Evolutionary conservation across 1,139 yeast species (phyloP).

Genomic region (Blastobotrys buckinghamii): DNA sequence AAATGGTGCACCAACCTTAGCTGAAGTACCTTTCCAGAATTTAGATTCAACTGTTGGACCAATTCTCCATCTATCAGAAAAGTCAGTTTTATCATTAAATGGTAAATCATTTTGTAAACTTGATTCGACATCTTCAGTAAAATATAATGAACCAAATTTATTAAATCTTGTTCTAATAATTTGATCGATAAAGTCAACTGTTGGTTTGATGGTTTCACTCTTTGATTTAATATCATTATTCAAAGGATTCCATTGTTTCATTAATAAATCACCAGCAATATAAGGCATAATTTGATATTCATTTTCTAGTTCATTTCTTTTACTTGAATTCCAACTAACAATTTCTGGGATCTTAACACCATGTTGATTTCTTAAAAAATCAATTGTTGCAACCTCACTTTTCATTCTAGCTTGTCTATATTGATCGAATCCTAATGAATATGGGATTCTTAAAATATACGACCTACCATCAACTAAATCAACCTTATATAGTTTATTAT

Average conservation of each 20-base stretch:
- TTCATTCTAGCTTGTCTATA: slow-evolving; percentile 63
- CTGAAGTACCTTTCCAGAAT: slow-evolving; percentile 59
- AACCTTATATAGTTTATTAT: slow-evolving; percentile 76
- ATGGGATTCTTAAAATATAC: slow-evolving; percentile 79
- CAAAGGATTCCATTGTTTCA: slow-evolving; percentile 89
- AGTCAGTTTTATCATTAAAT: slow-evolving; percentile 55
- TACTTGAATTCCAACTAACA: slow-evolving; percentile 61
- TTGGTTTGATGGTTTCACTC: slow-evolving; percentile 33
- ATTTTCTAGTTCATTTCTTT: slow-evolving; percentile 54
- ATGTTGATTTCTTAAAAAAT: slow-evolving; percentile 53
- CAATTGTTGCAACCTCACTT: slow-evolving; percentile 92
- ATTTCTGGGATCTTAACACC: slow-evolving; percentile 64
- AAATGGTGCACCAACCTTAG: slow-evolving; percentile 25
- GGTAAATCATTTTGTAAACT: slow-evolving; percentile 44
- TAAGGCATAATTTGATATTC: slow-evolving; percentile 80
- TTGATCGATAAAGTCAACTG: slow-evolving; percentile 31
- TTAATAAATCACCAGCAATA: slow-evolving; percentile 70
- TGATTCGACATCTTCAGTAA: slow-evolving; percentile 52
- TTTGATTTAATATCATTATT: slow-evolving; percentile 44
- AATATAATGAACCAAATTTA: slow-evolving; percentile 77
- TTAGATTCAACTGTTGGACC: slow-evolving; percentile 85
- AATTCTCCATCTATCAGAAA: slow-evolving; percentile 73
- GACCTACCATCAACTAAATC: slow-evolving; percentile 53
- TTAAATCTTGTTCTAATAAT: slow-evolving; percentile 46
- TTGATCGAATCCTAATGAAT: slow-evolving; percentile 53